Evolutionary conservation across 2,329 filamentous ascomycete genomes (phyloP).

Genomic region (Alternaria incomplexa): DNA sequence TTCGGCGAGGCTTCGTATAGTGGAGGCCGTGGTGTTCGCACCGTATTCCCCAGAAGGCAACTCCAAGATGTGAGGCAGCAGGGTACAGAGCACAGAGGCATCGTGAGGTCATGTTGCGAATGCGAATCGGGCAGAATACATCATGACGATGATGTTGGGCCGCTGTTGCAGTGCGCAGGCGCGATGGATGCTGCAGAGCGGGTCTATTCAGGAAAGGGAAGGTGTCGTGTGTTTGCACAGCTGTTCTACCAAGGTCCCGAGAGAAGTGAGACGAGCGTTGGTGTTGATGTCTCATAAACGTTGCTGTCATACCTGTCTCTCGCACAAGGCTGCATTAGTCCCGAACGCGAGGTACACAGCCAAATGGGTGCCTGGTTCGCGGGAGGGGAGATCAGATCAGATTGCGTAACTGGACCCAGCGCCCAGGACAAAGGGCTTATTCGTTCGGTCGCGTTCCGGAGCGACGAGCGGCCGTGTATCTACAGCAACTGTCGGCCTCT

Average conservation of each 20-base stretch:
- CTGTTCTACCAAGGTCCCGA: not conserved
- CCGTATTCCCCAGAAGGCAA: constrained; percentile 4
- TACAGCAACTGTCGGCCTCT: constrained; percentile 9
- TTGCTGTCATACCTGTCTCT: constrained; percentile 3
- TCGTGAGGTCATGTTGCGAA: not conserved
- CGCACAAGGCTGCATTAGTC: not conserved
- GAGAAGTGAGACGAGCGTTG: constrained; percentile 3
- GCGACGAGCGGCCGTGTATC: constrained; percentile 2
- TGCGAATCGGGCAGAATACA: not conserved
- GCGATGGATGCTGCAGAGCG: not conserved
- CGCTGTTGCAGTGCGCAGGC: not conserved
- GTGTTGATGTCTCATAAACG: constrained; percentile 6
- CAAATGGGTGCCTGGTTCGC: not conserved
- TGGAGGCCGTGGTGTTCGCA: not conserved
- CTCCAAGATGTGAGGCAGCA: not conserved
- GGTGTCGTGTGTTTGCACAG: not conserved
- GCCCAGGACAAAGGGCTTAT: not conserved
- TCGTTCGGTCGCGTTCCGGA: constrained; percentile 8
- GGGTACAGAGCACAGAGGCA: not conserved
- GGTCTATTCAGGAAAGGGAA: not conserved
- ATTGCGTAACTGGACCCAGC: constrained; percentile 7
- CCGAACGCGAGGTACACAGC: constrained; percentile 1
- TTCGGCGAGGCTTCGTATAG: constrained; percentile 7
- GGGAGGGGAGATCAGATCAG: not conserved
- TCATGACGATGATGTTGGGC: not conserved